A percentile compares a stretch with the other conserved stretches of the same genome.
These are phyloP conservation scores for Vicia faba DNA, from an alignment of 306 rosid genomes.

Conservation along the genomic window DNA sequence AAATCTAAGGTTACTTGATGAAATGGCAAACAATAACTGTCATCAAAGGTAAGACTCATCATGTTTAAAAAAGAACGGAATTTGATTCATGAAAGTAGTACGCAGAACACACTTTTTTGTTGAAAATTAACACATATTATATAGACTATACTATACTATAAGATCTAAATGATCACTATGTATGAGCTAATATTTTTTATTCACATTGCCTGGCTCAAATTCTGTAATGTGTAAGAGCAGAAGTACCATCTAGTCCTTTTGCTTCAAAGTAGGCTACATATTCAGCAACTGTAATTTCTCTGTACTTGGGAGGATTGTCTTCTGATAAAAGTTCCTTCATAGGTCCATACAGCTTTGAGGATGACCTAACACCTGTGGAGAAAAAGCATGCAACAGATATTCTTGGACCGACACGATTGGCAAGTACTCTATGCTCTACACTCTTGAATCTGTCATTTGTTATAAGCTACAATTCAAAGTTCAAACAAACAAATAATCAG, in stretches of 20 bases:
- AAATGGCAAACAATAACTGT: conserved; percentile 38
- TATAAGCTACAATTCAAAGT: too few species aligned
- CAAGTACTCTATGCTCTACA: conserved; percentile 6
- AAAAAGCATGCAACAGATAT: conserved; percentile 41
- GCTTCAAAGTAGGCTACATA: background rate
- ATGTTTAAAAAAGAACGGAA: conserved; percentile 14
- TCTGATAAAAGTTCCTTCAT: conserved; percentile 56
- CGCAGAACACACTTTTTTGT: conserved; percentile 15
- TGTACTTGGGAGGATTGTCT: conserved; percentile 53
- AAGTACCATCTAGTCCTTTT: conserved; percentile 44
- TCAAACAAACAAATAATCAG: too few species aligned
- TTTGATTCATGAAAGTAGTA: conserved; percentile 24
- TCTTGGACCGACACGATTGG: conserved; percentile 39
- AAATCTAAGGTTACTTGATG: conserved; percentile 1
- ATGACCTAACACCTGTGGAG: background rate
- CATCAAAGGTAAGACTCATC: conserved; percentile 28
- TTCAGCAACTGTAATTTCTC: conserved; percentile 38
- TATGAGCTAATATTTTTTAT: too few species aligned
- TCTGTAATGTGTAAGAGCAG: conserved; percentile 42
- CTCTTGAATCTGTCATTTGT: too few species aligned
- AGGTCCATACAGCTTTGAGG: conserved; percentile 42
- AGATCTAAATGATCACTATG: background rate
- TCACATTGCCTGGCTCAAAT: conserved; percentile 16
- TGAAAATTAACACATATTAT: background rate
- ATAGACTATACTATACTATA: background rate